Conservation (phyloP, 805 yeast genomes). For the Metschnikowia picachoensis region DNA sequence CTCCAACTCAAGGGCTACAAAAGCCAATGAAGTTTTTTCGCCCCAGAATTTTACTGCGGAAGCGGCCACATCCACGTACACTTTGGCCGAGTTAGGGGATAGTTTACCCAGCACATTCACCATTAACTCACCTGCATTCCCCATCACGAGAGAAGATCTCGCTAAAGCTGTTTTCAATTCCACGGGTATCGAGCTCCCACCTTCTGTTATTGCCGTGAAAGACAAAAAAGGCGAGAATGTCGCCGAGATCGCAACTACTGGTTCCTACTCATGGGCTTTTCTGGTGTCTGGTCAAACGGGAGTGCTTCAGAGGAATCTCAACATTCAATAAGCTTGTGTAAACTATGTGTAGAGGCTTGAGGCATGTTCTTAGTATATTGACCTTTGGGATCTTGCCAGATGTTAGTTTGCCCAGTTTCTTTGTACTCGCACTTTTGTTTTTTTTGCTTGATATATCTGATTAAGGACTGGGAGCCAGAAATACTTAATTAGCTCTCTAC, state of each 20-base stretch:
- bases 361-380: slow-evolving; percentile 1
- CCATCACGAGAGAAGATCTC: slow-evolving; percentile 27
- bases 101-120: slow-evolving; percentile 26
- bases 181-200: slow-evolving; percentile 32
- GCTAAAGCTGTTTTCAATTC: slow-evolving; percentile 23
- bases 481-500: too few species aligned
- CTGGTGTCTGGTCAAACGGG: slow-evolving; percentile 25
- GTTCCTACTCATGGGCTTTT: slow-evolving; percentile 28
- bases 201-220: slow-evolving; percentile 20
- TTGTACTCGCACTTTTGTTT: too few species aligned
- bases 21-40: slow-evolving; percentile 3
- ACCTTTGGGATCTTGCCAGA: not conserved
- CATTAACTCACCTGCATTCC: slow-evolving; percentile 18
- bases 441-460: too few species aligned
- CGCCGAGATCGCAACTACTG: slow-evolving; percentile 22
- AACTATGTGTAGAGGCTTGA: not conserved
- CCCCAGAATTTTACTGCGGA: slow-evolving; percentile 15
- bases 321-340: slow-evolving; percentile 17
- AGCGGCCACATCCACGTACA: slow-evolving; percentile 19
- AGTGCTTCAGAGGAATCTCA: slow-evolving; percentile 16
- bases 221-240: slow-evolving; percentile 10
- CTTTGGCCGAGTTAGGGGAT: slow-evolving; percentile 31
- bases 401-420: not conserved
- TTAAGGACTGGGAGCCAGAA: too few species aligned
- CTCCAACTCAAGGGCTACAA: slow-evolving; percentile 23